Evolutionary conservation across 345 rosid species (phyloP).

Genomic region (Ceriops zippeliana): DNA sequence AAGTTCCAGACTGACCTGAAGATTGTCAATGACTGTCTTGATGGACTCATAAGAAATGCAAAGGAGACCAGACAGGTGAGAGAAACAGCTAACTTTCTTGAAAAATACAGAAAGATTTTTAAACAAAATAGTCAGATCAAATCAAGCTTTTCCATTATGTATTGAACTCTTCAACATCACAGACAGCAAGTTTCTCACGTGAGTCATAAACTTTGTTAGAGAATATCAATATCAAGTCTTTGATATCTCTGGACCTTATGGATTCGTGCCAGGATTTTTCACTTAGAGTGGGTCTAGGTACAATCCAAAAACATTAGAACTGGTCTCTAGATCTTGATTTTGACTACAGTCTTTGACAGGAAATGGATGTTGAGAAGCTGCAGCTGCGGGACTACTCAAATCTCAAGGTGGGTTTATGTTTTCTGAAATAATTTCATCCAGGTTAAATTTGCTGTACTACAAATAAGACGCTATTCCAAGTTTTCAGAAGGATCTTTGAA

Average conservation of each 20-base stretch:
- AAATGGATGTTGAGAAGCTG: slow-evolving; percentile 84
- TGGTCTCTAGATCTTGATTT: slow-evolving; percentile 10
- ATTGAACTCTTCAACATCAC: not conserved
- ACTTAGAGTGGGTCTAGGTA: not conserved
- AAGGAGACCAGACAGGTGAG: slow-evolving; percentile 86
- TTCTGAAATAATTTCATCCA: slow-evolving; percentile 8
- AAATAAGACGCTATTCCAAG: not conserved
- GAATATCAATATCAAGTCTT: not conserved
- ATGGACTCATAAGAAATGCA: slow-evolving; percentile 87
- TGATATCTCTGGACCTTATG: not conserved
- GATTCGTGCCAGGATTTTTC: too few species aligned
- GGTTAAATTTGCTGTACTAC: too few species aligned
- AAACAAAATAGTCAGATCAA: not conserved
- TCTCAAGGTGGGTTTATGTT: slow-evolving; percentile 50
- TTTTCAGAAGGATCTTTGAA: not conserved
- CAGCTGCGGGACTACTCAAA: slow-evolving; percentile 82
- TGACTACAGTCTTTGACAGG: slow-evolving; percentile 42
- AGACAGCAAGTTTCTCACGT: not conserved
- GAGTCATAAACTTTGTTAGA: not conserved
- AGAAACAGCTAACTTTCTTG: not conserved
- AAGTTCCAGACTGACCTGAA: slow-evolving; percentile 84
- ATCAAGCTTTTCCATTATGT: not conserved
- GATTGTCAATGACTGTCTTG: slow-evolving; percentile 86
- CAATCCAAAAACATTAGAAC: not conserved
- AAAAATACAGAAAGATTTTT: not conserved